These are phyloP conservation scores for Debaryomyces nepalensis DNA, from an alignment of 1,139 yeast species.

Conservation along the genomic window DNA sequence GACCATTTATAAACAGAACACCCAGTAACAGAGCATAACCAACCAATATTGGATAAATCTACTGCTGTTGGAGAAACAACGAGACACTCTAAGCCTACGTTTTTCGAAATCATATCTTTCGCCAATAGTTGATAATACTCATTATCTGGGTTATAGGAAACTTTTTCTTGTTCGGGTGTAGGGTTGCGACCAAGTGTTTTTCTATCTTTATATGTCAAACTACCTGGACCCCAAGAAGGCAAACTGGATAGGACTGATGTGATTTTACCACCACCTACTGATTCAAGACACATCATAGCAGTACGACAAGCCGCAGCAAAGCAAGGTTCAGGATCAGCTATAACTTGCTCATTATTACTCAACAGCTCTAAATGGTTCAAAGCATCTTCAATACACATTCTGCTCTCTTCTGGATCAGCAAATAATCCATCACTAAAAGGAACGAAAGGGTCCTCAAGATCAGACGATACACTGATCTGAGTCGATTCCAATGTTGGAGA, in stretches of 20 bases:
- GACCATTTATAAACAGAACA: conserved; percentile 72
- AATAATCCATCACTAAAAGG: conserved; percentile 82
- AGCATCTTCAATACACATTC: conserved; percentile 67
- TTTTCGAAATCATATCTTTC: conserved; percentile 57
- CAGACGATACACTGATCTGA: conserved; percentile 70
- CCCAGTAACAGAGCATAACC: conserved; percentile 70
- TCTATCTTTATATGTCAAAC: conserved; percentile 59
- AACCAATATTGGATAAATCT: conserved; percentile 76
- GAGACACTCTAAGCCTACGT: conserved; percentile 79
- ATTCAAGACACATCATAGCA: conserved; percentile 66
- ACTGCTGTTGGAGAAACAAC: conserved; percentile 68
- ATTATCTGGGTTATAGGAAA: conserved; percentile 59
- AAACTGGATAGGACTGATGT: conserved; percentile 67
- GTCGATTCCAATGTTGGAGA: conserved; percentile 58
- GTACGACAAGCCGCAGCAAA: conserved; percentile 80
- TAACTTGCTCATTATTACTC: conserved; percentile 42
- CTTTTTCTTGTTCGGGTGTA: conserved; percentile 59
- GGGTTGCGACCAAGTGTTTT: conserved; percentile 40
- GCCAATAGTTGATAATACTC: conserved; percentile 68
- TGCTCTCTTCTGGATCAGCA: conserved; percentile 74
- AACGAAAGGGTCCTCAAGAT: conserved; percentile 77
- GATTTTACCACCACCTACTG: conserved; percentile 81
- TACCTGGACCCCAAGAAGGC: conserved; percentile 88
- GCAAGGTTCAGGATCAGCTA: conserved; percentile 68
- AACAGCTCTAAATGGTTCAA: conserved; percentile 60